Percentiles rank a stretch among this genome's conserved stretches.
phyloP scores from a whole-genome alignment of 2,329 filamentous ascomycete genomes.

The Mycosphaerella arachidis region DNA sequence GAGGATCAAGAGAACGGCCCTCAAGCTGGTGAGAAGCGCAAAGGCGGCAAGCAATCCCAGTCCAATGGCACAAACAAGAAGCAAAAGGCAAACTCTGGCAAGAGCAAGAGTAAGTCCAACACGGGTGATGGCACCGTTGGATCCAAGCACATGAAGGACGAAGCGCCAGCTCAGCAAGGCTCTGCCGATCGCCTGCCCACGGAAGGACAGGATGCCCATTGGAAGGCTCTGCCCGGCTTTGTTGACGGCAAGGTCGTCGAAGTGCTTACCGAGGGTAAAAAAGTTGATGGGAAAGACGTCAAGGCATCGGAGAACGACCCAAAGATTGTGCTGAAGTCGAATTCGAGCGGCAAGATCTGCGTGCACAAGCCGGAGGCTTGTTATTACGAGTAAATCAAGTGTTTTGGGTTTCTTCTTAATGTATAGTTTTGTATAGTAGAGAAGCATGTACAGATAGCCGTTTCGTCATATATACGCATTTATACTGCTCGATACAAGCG shows the following conservation, averaged over 20 bases:
- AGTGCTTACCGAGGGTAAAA: conserved; percentile 38
- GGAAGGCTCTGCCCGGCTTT: conserved; percentile 39
- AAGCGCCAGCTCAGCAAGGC: conserved; percentile 30
- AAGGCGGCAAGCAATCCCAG: conserved; percentile 8
- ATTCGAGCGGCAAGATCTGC: conserved; percentile 38
- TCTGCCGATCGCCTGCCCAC: conserved; percentile 36
- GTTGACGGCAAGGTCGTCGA: conserved; percentile 42
- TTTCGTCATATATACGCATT: conserved; percentile 21
- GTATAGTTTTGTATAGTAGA: background rate
- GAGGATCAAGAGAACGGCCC: conserved; percentile 26
- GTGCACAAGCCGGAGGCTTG: conserved; percentile 43
- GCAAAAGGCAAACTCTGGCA: conserved; percentile 29
- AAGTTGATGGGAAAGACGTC: conserved; percentile 39
- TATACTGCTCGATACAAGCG: conserved; percentile 37
- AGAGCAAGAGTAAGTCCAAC: conserved; percentile 18
- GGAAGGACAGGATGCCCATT: conserved; percentile 40
- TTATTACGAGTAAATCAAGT: conserved; percentile 33
- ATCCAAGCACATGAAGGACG: conserved; percentile 30
- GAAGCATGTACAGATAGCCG: background rate
- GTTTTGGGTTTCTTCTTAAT: background rate
- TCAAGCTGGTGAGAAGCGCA: conserved; percentile 21
- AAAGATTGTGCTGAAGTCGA: conserved; percentile 39
- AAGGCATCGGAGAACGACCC: conserved; percentile 43
- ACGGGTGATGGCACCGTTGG: conserved; percentile 21
- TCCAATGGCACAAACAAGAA: conserved; percentile 30